Base-by-base conservation (phyloP, 441 rosid species). In the Dalechampia spathulata region DNA sequence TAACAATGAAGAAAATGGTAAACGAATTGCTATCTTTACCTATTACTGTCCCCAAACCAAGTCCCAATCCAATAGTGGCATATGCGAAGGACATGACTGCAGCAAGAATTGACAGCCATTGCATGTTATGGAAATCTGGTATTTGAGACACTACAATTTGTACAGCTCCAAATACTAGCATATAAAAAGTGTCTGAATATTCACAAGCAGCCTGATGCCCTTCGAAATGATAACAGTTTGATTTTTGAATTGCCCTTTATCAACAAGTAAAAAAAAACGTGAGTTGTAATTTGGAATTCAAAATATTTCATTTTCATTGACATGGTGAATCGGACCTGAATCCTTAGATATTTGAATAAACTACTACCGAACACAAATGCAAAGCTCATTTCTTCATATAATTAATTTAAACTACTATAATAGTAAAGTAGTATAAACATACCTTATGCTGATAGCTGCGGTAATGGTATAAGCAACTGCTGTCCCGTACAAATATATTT, bases 21-120 rank as follows among this genome's bases (percentile, higher is more conserved):
- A 36, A 28, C 2, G 51, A 14, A 9, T 0, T 15, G 12, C 4
- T 8, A 30, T 30, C 8, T 30, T 30, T 30, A 85, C 94, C 85
- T 61, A 81, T 68, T 6, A 83, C 83, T 22, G 55, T 30, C 4
- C 78, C 78, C 7, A 86, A 6, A 19, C 88, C 80, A 3, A 86
- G 80, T 39, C 67, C 82, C 0, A 80, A 73, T n/a, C 90, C 95
- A 0, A 80, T 81, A 23, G 65, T 76, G 6, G 95, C 60, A 51
- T 86, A 86, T 22, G 77, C 25, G 58, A 83, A 80, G 14, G 95
- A 86, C 95, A 86, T 81, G 21, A 64, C 26, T 0, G 90, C 85
- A 5, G 90, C 85, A 5, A 78, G 15, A 51, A 83, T 11, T 14
- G 95, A 86, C 38, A 86, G 73, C 64, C 78, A 80, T 30, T 66